These are phyloP conservation scores for Coemansia sp. DNA, from an alignment of 192 early-diverging fungal species.

Conservation along the genomic window DNA sequence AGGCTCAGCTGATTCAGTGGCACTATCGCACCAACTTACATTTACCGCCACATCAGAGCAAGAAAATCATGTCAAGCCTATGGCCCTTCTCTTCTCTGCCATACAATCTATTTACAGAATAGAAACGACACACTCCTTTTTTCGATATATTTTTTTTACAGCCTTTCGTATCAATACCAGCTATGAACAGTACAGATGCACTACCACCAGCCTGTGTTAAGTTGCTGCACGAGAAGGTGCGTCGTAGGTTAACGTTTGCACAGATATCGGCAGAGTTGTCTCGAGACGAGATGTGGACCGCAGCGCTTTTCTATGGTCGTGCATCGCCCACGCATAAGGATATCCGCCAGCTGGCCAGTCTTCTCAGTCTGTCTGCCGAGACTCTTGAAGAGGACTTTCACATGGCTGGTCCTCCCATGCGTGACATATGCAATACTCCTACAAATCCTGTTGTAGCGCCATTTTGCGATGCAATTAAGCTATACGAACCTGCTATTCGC, in stretches of 20 bases:
- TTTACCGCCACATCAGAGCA: neutral
- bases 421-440: constrained; percentile 5
- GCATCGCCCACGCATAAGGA: constrained; percentile 54
- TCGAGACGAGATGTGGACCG: constrained; percentile 66
- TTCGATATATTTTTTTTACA: neutral
- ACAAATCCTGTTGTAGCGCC: constrained; percentile 33
- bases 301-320: constrained; percentile 68
- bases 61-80: neutral
- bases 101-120: neutral
- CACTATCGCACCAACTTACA: neutral
- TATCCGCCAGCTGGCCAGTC: constrained; percentile 31
- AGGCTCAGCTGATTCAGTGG: neutral
- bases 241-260: constrained; percentile 54
- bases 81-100: neutral
- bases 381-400: constrained; percentile 46
- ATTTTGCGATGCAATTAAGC: constrained; percentile 39
- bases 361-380: constrained; percentile 47
- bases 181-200: constrained; percentile 21
- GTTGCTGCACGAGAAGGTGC: constrained; percentile 46
- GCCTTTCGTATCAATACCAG: neutral
- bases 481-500: constrained; percentile 47
- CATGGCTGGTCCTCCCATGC: constrained; percentile 36
- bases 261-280: constrained; percentile 56
- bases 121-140: neutral
- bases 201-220: constrained; percentile 41